Evolutionary conservation across 257 asterid species (phyloP).

Genomic region (Agastache rugosa): DNA sequence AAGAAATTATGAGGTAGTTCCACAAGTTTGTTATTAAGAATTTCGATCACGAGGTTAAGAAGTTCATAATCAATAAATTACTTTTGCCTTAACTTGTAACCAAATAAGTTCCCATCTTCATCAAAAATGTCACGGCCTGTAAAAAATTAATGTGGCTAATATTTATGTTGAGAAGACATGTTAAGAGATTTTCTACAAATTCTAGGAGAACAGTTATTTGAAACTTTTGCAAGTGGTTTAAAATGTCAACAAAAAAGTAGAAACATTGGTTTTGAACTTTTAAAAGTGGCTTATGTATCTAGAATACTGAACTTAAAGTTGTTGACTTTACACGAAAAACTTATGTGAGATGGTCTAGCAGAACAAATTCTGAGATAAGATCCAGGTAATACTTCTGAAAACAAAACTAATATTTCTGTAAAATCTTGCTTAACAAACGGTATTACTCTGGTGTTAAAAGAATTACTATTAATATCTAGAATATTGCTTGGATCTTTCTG

Average conservation of each 20-base stretch:
- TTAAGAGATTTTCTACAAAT: background rate
- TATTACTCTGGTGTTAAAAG: background rate
- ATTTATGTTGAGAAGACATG: conserved; percentile 8
- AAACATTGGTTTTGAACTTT: background rate
- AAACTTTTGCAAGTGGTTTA: conserved; percentile 7
- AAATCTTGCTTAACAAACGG: background rate
- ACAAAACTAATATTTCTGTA: background rate
- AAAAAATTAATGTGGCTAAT: background rate
- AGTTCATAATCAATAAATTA: background rate
- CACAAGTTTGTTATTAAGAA: background rate
- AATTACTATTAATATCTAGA: background rate
- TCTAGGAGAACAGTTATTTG: background rate
- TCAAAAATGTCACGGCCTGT: background rate
- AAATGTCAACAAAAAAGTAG: background rate
- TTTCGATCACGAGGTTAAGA: background rate
- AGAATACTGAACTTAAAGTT: background rate
- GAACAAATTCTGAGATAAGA: background rate
- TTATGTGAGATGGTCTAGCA: background rate
- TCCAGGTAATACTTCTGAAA: background rate
- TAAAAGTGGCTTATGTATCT: background rate
- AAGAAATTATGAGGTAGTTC: background rate
- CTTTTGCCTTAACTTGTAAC: background rate
- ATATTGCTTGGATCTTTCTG: background rate
- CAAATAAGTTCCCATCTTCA: background rate
- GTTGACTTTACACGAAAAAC: background rate